phyloP scores from a whole-genome alignment of 2,329 filamentous ascomycete species.

The Aspergillus brasiliensis region DNA sequence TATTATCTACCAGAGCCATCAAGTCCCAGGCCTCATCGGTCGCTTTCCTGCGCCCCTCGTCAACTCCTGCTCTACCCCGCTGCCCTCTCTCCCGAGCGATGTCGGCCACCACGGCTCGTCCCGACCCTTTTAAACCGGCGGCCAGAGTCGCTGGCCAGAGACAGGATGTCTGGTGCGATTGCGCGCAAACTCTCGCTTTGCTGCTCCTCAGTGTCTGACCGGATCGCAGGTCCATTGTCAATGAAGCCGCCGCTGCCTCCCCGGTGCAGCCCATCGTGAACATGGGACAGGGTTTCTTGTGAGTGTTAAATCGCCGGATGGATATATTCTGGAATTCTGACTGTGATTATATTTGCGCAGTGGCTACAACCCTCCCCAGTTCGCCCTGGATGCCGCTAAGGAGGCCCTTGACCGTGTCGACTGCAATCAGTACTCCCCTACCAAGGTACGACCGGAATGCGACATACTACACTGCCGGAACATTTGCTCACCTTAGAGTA shows the following conservation, averaged over 20 bases:
- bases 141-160: slow-evolving; percentile 52
- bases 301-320: slow-evolving; percentile 27
- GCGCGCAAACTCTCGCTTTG: not conserved
- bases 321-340: not conserved
- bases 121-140: slow-evolving; percentile 50
- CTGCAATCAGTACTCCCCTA: slow-evolving; percentile 98
- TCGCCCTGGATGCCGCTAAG: slow-evolving; percentile 90
- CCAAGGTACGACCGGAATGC: slow-evolving; percentile 59
- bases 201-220: slow-evolving; percentile 15
- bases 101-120: slow-evolving; percentile 41
- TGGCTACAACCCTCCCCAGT: slow-evolving; percentile 90
- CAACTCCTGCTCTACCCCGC: slow-evolving; percentile 21
- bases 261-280: slow-evolving; percentile 68
- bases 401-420: slow-evolving; percentile 85
- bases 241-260: slow-evolving; percentile 66
- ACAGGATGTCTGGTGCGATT: slow-evolving; percentile 53
- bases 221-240: slow-evolving; percentile 61
- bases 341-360: slow-evolving; percentile 27
- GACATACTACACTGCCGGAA: not conserved
- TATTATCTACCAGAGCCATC: not conserved
- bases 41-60: slow-evolving; percentile 6
- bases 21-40: not conserved
- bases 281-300: slow-evolving; percentile 67
- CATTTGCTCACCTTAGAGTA: slow-evolving; percentile 29
- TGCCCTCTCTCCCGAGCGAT: slow-evolving; percentile 35